Conservation (phyloP, 345 rosid genomes). For the Eucalyptus polybractea region DNA sequence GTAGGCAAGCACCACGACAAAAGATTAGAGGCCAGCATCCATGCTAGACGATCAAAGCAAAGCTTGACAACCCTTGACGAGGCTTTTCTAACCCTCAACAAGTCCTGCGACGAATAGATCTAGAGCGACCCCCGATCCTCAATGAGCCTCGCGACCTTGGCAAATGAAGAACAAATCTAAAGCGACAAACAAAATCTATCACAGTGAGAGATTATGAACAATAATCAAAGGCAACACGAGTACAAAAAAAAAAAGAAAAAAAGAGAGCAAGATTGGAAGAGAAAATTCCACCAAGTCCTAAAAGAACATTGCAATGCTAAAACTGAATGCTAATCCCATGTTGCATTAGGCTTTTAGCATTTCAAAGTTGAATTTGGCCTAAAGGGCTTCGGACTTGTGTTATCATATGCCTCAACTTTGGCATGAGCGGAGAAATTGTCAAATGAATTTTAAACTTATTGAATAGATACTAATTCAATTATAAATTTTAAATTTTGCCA, state of each 20-base stretch:
- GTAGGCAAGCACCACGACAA: fast-evolving
- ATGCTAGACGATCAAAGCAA: neutral
- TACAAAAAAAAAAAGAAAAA: too few species aligned
- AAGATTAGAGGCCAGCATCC: neutral
- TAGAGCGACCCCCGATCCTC: neutral
- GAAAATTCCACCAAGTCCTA: neutral
- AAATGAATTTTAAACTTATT: neutral
- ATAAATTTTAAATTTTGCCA: neutral
- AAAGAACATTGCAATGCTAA: neutral
- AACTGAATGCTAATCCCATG: neutral
- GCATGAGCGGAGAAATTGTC: neutral
- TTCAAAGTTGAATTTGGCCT: neutral
- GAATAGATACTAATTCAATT: neutral
- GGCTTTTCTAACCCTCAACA: fast-evolving
- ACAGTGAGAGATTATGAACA: neutral
- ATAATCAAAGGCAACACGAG: neutral
- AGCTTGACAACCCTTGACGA: neutral
- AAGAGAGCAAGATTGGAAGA: neutral
- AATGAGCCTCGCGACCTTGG: neutral
- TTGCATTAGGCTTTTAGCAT: neutral
- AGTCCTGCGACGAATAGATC: neutral
- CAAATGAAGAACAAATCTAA: neutral
- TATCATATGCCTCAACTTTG: neutral
- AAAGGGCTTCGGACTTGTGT: neutral
- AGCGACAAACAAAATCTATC: too few species aligned